Evolutionary conservation across 2,329 filamentous ascomycete genomes (phyloP), one percentile per base, ranked within the genome.

Genomic region (Blastomyces percursus): DNA sequence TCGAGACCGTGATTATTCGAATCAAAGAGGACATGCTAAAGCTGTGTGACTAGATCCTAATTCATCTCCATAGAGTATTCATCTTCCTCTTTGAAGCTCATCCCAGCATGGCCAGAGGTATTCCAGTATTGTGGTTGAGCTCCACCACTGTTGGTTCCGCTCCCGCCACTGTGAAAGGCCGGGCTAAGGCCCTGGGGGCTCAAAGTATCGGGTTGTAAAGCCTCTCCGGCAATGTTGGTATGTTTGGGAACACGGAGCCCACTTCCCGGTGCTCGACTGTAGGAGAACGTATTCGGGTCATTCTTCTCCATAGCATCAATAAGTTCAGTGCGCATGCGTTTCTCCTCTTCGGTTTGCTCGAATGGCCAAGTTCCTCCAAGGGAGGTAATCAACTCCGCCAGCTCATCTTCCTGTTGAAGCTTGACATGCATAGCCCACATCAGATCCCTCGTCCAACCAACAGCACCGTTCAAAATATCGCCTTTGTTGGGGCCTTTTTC

Each of bases 401-500:
- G 83, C 72, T 96, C 89, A 66, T 95, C 88, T 75, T 96, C 90
- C 72, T 93, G 89, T 72, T 94, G 87, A 67, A 96, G 82, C 77
- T 96, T 96, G 71, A 90, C 82, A 72, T 96, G 87, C 64, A 96
- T 80, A 79, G 95, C 88, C 94, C 94, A 97, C 91, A 97, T 96
- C 60, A 99, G 81, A 77, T 99, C 94, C 66, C 93, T 86, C 65
- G 91, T 96, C 94, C 94, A 99, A 76, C 91, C 91, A 61, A 97
- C 94, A 42, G 93, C 90, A 38, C 94, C 93, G 71, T 97, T 97
- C 69, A 99, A 86, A 64, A 99, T 97, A 70, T 99, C 94, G 58
- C 94, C 94, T 78, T 99, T 99, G 81, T 97, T 97, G 6, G 94
- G 94, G 0, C 94, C 94, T 73, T 97, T 97, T 78, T 99, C 94